phyloP scores from a whole-genome alignment of 495 filamentous ascomycete species.

The Penicillium flavigenum region DNA sequence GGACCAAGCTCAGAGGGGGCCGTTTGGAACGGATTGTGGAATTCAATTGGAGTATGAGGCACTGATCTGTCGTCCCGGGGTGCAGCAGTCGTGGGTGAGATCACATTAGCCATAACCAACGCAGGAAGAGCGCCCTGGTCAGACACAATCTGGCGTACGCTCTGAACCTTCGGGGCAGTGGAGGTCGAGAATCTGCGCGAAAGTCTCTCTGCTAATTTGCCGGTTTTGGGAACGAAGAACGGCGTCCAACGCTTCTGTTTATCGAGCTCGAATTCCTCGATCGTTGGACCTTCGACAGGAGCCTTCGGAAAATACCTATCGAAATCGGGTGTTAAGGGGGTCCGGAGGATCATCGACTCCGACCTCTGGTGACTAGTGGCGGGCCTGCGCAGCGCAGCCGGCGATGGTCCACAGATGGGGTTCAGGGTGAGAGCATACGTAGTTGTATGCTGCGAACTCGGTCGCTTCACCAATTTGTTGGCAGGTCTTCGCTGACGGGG shows the following conservation, averaged over 20 bases:
- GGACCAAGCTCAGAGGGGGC: not conserved
- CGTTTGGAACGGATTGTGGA: slow-evolving; percentile 39
- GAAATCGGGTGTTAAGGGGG: slow-evolving; percentile 34
- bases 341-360: slow-evolving; percentile 60
- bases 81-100: slow-evolving; percentile 22
- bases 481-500: slow-evolving; percentile 52
- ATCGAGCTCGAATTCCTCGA: slow-evolving; percentile 21
- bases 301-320: slow-evolving; percentile 25
- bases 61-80: slow-evolving; percentile 11
- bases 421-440: slow-evolving; percentile 30
- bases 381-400: slow-evolving; percentile 66
- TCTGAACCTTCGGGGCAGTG: slow-evolving; percentile 25
- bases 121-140: slow-evolving; percentile 33
- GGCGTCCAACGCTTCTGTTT: slow-evolving; percentile 40
- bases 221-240: slow-evolving; percentile 44
- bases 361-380: slow-evolving; percentile 87
- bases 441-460: slow-evolving; percentile 59
- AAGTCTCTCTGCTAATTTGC: slow-evolving; percentile 38
- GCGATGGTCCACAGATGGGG: slow-evolving; percentile 47
- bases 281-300: slow-evolving; percentile 19
- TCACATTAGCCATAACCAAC: slow-evolving; percentile 41
- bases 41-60: slow-evolving; percentile 28
- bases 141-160: slow-evolving; percentile 31
- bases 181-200: slow-evolving; percentile 34
- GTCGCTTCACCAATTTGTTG: slow-evolving; percentile 89